These are phyloP conservation scores for Pyricularia sp. DNA, from an alignment of 2,329 filamentous ascomycete species.

Conservation along the genomic window DNA sequence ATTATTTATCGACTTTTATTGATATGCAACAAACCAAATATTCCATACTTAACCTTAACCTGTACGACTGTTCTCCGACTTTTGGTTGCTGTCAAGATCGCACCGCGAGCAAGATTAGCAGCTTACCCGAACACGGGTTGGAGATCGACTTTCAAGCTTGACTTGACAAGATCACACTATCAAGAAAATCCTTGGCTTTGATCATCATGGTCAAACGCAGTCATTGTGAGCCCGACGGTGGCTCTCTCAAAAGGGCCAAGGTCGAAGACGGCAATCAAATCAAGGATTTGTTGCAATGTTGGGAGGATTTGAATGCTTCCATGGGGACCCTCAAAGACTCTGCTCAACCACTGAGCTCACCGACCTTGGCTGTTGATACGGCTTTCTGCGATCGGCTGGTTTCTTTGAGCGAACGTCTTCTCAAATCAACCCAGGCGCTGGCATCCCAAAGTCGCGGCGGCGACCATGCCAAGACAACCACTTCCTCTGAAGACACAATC, in stretches of 20 bases:
- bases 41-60: neutral
- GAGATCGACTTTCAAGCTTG: neutral
- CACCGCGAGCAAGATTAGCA: neutral
- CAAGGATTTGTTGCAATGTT: constrained; percentile 6
- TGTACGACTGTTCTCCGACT: neutral
- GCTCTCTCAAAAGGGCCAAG: neutral
- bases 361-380: neutral
- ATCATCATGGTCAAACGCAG: neutral
- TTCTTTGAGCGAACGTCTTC: constrained; percentile 13
- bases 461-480: neutral
- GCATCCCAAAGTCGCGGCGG: neutral
- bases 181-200: neutral
- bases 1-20: neutral
- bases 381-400: constrained; percentile 12
- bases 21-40: neutral
- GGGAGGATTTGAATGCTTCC: constrained; percentile 25
- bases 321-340: constrained; percentile 20
- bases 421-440: constrained; percentile 13
- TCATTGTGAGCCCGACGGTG: neutral
- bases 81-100: neutral
- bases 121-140: neutral
- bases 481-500: neutral
- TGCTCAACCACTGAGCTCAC: neutral
- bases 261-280: neutral
- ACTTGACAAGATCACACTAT: neutral